phyloP scores from a whole-genome alignment of 148 eudicot genomes.

The Rhododendron ovatum region DNA sequence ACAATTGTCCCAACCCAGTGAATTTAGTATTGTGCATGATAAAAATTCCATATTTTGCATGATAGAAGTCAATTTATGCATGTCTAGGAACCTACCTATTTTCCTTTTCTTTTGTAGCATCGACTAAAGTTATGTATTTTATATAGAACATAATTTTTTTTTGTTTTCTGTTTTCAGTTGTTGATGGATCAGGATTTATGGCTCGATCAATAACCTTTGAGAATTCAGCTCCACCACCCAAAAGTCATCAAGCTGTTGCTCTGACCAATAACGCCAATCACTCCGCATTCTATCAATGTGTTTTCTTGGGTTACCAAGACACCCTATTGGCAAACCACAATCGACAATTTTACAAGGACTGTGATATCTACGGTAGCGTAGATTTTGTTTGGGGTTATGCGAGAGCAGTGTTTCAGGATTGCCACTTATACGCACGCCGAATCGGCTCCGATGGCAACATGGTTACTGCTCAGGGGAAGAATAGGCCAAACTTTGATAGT shows the following conservation, averaged over 20 bases:
- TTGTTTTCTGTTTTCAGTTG: neutral
- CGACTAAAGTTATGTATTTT: no score
- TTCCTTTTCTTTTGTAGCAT: no score
- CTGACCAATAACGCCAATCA: neutral
- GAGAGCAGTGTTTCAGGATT: neutral
- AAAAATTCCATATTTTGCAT: no score
- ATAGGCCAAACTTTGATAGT: neutral
- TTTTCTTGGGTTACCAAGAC: neutral
- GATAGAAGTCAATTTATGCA: no score
- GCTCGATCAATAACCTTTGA: neutral
- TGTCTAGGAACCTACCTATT: no score
- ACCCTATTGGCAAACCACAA: neutral
- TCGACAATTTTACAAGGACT: neutral
- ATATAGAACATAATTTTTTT: neutral
- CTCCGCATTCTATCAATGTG: neutral
- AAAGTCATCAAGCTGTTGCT: neutral
- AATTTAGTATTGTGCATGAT: no score
- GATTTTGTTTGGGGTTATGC: neutral
- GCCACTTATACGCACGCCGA: neutral
- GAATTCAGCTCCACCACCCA: neutral
- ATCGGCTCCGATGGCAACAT: neutral
- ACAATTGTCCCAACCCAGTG: no score
- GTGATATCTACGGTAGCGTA: neutral
- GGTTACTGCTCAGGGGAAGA: neutral
- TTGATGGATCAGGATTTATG: neutral